Evolutionary conservation across 2,329 filamentous ascomycete species (phyloP), one percentile per base, ranked within the genome.

Genomic region (Chrysosphaeria jannelii): DNA sequence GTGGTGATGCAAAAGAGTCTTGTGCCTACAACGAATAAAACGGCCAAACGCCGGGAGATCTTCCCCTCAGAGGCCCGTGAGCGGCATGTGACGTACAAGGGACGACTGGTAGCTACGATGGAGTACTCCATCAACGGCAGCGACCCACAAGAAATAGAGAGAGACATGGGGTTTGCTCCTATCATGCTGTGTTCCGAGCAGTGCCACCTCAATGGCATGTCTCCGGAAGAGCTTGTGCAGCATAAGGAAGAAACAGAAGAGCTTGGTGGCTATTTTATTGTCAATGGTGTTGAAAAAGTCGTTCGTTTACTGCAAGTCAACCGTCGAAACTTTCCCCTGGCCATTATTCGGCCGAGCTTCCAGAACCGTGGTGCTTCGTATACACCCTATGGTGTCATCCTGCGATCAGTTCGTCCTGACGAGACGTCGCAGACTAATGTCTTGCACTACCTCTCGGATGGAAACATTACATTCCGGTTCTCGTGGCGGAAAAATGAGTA

Each of bases 401-500:
- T 91, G 33, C 68, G 85, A 46, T 88, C 70, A 3, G 78, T 91
- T 26, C 65, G 85, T 28, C 79, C 79, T n/a, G 85, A 97, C 45
- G 78, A 97, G 47, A 91, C 81, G 6, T 91, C 79, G 14, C 81
- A 93, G 45, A 93, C 81, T 18, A 97, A 93, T 38, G 78, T 89
- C 16, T 56, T 97, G 23, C 85, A 97, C 46, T 97, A 93, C 43
- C 59, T 97, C 27, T 76, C 58, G 35, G 85, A 97, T 41, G 85
- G 85, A 32, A 93, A 91, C 43, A 67, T 93, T 36, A 93, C 76
- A 1, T 90, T 97, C 46, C 61, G 85, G 27, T 97, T 97, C 45
- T 91, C 81, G 5, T 97, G 81, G 81, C 60, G 79, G 34, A 97
- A 97, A 47, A 76, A 78, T 34, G 85, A 97, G 44, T 97, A 76